These are phyloP conservation scores for Oxytropis ochrocephala DNA, from an alignment of 306 rosid species.

Conservation along the genomic window DNA sequence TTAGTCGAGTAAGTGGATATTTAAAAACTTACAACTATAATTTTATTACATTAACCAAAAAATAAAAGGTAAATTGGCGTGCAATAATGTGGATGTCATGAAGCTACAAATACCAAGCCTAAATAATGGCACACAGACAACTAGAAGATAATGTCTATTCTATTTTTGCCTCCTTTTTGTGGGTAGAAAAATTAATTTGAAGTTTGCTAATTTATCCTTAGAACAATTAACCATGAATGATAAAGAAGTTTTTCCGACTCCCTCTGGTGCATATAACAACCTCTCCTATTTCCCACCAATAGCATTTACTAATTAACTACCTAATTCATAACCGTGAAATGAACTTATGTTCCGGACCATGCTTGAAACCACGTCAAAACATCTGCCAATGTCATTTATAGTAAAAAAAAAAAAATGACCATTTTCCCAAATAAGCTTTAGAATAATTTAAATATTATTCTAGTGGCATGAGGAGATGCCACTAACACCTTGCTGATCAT, in stretches of 20 bases:
- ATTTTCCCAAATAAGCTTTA: not conserved
- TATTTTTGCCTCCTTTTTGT: no score
- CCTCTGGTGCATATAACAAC: not conserved
- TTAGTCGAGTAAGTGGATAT: not conserved
- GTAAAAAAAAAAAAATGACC: not conserved
- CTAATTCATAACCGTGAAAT: not conserved
- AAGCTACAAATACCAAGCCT: not conserved
- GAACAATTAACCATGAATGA: not conserved
- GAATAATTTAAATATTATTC: not conserved
- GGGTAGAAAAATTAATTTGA: no score
- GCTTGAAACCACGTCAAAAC: slow-evolving; percentile 5
- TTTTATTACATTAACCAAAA: no score
- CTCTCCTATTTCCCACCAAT: not conserved
- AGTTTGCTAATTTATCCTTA: no score
- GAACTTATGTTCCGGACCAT: not conserved
- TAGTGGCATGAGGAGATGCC: slow-evolving; percentile 3
- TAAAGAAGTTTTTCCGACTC: not conserved
- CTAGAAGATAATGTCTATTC: not conserved
- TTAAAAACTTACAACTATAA: no score
- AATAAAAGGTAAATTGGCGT: not conserved
- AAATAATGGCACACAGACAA: not conserved
- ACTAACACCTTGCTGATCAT: not conserved
- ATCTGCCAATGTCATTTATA: not conserved
- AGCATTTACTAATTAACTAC: not conserved
- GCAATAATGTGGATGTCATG: not conserved